Base-by-base conservation (phyloP, 208 protist genomes). In the Crithidia mellificae region DNA sequence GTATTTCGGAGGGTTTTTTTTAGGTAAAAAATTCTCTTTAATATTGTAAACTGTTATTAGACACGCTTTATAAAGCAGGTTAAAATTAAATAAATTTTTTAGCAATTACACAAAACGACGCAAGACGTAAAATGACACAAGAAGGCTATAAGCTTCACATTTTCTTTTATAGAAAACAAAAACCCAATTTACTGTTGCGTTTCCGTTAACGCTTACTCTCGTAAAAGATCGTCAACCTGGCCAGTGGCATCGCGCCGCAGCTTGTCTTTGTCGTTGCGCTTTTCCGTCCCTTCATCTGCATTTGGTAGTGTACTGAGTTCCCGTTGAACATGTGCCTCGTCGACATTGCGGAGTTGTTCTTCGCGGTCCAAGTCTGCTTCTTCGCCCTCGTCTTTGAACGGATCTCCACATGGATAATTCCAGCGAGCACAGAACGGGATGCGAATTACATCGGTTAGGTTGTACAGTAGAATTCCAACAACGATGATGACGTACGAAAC, bases 401-500 rank as follows among this genome's bases (percentile, higher is more conserved):
- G 58, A 27, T 83, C 78, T 38, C 78, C 83, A 53, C 81, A 93
- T 6, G 79, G 84, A 49, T 90, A 91, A 57, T 92, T 92, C 55
- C 66, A 80, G 27, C 74, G 74, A 6, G 72, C 47, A 20, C 74
- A 85, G 58, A 77, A 92, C 1, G 77, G 74, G 11, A 77, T 73
- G 44, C 76, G 63, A 6, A 83, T 57, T 20, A 92, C 47, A 62
- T 94, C 86, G 0, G 86, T 89, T 24, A 92, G 47, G 62, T 87
- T 84, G 66, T 87, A 93, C 15, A 95, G 6, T 27, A 91, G 25
- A 50, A 86, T 86, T 12, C 87, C 90, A 7, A 71, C 20, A 38
- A 88, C 72, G 70, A 91, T 92, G 38, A 95, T 82, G 22, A 91
- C 59, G 65, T 84, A 92, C 17, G 90, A 78, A 11, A 84, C 73